Conservation (phyloP, 2,329 filamentous ascomycete genomes). For the Xylariales sp. region DNA sequence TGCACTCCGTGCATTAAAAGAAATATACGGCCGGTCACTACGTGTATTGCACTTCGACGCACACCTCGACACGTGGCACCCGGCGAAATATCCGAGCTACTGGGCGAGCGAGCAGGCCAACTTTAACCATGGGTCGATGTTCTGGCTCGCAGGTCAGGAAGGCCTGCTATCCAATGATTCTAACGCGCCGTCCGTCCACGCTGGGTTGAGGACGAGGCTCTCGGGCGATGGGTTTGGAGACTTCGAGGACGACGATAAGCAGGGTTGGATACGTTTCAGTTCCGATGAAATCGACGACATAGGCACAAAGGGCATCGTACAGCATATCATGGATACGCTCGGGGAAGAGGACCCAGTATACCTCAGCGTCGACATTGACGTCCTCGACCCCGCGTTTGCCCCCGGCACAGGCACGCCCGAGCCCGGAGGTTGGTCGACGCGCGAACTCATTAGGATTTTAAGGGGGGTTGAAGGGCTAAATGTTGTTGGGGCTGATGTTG, state of each 20-base stretch:
- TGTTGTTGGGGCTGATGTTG: conserved; percentile 88
- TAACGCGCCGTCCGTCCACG: conserved; percentile 77
- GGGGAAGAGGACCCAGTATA: conserved; percentile 84
- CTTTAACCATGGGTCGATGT: conserved; percentile 92
- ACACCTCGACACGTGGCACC: conserved; percentile 89
- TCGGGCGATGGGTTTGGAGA: conserved; percentile 73
- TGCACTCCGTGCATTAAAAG: conserved; percentile 73
- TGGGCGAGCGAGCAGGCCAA: conserved; percentile 77
- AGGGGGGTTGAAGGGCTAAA: conserved; percentile 85
- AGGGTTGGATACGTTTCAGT: conserved; percentile 84
- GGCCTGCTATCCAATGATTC: conserved; percentile 79
- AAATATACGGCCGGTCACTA: conserved; percentile 69
- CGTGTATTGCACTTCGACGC: conserved; percentile 81
- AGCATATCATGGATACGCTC: conserved; percentile 76
- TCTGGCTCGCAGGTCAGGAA: conserved; percentile 87
- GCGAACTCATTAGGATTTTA: conserved; percentile 86
- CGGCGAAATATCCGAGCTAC: conserved; percentile 79
- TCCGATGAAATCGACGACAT: conserved; percentile 89
- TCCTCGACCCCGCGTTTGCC: conserved; percentile 73
- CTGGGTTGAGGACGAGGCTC: conserved; percentile 82
- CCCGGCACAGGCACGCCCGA: conserved; percentile 90
- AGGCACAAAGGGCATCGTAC: conserved; percentile 76
- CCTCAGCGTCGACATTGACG: conserved; percentile 80
- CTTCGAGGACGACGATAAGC: conserved; percentile 76
- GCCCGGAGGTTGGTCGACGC: conserved; percentile 89